Conservation (phyloP, 495 filamentous ascomycete genomes). For the Xylaria flabelliformis region DNA sequence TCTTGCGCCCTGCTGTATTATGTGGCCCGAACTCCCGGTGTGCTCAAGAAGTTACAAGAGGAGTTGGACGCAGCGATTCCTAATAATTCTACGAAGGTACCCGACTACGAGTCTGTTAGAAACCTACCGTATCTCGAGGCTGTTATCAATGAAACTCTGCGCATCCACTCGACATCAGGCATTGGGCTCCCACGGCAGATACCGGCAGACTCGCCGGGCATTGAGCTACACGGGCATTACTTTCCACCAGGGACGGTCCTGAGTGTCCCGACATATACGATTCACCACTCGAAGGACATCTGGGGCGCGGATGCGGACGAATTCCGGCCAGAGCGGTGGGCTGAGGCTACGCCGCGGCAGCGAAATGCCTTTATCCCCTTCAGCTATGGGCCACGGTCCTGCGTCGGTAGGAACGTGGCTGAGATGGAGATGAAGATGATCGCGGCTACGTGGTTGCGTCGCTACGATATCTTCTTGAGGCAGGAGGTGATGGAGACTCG, state of each 20-base stretch:
- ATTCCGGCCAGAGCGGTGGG: conserved; percentile 83
- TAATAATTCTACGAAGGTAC: conserved; percentile 58
- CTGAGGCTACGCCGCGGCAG: conserved; percentile 64
- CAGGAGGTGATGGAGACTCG: conserved; percentile 77
- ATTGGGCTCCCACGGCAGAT: conserved; percentile 87
- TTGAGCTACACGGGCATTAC: conserved; percentile 59
- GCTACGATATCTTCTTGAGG: conserved; percentile 76
- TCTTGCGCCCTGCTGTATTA: conserved; percentile 86
- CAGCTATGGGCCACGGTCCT: conserved; percentile 79
- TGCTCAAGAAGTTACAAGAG: conserved; percentile 71
- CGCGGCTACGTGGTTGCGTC: conserved; percentile 72
- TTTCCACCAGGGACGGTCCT: conserved; percentile 80
- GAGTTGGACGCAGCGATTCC: conserved; percentile 76
- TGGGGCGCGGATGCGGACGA: conserved; percentile 84
- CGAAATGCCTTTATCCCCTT: conserved; percentile 87
- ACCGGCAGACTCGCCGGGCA: conserved; percentile 61
- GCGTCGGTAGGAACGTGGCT: conserved; percentile 85
- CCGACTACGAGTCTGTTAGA: conserved; percentile 72
- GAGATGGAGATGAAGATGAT: conserved; percentile 94
- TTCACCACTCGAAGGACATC: conserved; percentile 81
- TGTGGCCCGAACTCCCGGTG: conserved; percentile 70
- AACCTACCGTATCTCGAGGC: conserved; percentile 79
- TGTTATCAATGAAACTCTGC: conserved; percentile 88
- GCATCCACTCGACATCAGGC: conserved; percentile 86
- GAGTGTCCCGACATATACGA: conserved; percentile 84